phyloP scores from a whole-genome alignment of 2,329 filamentous ascomycete species.

The Kalaharituber pfeilii region DNA sequence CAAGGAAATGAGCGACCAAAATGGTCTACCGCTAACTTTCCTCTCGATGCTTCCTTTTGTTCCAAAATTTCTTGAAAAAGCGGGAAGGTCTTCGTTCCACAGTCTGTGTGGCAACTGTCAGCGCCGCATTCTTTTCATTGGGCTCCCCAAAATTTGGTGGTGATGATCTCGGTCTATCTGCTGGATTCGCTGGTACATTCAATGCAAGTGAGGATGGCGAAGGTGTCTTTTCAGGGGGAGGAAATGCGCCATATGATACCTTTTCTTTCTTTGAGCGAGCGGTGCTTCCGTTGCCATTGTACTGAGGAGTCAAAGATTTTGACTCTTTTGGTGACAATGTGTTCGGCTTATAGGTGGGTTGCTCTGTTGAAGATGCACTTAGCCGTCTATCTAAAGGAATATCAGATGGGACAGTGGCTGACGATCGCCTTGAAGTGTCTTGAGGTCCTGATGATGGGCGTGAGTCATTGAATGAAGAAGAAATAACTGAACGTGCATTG shows the following conservation, averaged over 20 bases:
- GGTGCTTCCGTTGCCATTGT: constrained; percentile 6
- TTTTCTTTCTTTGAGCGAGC: constrained; percentile 14
- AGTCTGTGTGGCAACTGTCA: constrained; percentile 11
- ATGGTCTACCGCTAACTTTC: neutral
- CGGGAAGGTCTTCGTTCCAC: constrained; percentile 17
- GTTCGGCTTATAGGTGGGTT: neutral
- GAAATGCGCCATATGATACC: constrained; percentile 14
- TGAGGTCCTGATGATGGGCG: neutral
- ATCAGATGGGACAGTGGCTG: neutral
- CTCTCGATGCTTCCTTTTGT: neutral
- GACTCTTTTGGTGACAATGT: constrained; percentile 12
- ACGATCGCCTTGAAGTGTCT: neutral
- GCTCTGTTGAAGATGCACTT: neutral
- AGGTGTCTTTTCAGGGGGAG: constrained; percentile 8
- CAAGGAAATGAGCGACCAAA: too few species aligned
- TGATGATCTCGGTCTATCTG: constrained; percentile 16
- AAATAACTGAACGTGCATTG: neutral
- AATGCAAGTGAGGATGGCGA: constrained; percentile 2
- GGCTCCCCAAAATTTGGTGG: constrained; percentile 18
- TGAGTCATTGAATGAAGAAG: constrained; percentile 1
- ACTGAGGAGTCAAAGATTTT: constrained; percentile 13
- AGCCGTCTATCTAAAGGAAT: neutral
- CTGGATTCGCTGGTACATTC: neutral
- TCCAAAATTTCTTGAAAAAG: constrained; percentile 15
- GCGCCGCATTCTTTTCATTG: constrained; percentile 13